phyloP scores from a whole-genome alignment of 129 eudicot genomes.

The Pseudognaphalium luteoalbum region DNA sequence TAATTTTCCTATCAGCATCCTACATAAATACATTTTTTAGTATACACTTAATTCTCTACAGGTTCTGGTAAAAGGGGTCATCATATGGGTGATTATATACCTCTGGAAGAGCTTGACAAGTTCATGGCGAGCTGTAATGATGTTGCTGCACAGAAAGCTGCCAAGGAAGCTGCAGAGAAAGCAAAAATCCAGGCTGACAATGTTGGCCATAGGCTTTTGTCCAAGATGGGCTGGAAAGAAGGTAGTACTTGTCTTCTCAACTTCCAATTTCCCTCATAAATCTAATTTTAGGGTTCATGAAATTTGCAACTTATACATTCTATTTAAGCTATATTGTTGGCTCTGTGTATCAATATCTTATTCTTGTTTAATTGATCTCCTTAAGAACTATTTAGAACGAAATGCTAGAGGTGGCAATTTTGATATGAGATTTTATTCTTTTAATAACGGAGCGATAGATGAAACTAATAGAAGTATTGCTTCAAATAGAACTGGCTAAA shows the following conservation, averaged over 20 bases:
- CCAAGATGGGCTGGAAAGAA: slow-evolving; percentile 95
- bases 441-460: background rate
- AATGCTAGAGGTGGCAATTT: background rate
- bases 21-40: background rate
- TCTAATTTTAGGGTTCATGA: too few species aligned
- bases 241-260: slow-evolving; percentile 33
- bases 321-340: background rate
- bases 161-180: slow-evolving; percentile 58
- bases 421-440: background rate
- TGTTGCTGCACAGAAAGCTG: slow-evolving; percentile 57
- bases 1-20: background rate
- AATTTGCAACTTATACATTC: background rate
- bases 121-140: slow-evolving; percentile 73
- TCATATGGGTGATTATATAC: slow-evolving; percentile 90
- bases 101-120: slow-evolving; percentile 76
- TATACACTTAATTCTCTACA: slow-evolving; percentile 9
- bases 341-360: background rate
- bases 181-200: slow-evolving; percentile 76
- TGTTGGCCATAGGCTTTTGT: slow-evolving; percentile 75
- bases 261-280: background rate
- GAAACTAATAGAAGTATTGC: background rate
- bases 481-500: background rate
- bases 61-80: slow-evolving; percentile 67
- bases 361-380: background rate
- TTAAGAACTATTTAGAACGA: background rate